Evolutionary conservation across 345 rosid species (phyloP).

Genomic region (Salix koriyanagi): DNA sequence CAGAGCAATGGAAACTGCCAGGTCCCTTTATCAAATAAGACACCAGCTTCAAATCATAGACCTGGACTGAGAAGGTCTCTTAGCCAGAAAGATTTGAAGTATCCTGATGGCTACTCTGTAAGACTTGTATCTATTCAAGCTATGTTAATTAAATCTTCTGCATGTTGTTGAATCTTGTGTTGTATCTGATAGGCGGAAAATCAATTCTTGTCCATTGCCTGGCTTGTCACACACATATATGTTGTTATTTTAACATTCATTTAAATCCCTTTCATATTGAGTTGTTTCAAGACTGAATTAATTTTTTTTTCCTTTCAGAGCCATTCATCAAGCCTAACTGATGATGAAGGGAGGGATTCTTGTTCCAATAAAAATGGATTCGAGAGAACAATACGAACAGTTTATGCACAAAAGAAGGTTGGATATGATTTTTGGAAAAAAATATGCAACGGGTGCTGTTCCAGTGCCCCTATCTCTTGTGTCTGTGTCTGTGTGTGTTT

Average conservation of each 20-base stretch:
- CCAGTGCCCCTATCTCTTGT: background rate
- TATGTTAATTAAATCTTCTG: background rate
- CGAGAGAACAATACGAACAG: constrained; percentile 65
- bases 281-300: background rate
- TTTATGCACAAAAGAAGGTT: constrained; percentile 78
- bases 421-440: constrained; percentile 14
- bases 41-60: constrained; percentile 38
- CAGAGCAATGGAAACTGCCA: constrained; percentile 33
- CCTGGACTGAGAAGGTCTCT: constrained; percentile 60
- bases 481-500: background rate
- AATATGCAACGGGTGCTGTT: background rate
- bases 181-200: background rate
- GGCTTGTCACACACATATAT: background rate
- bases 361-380: constrained; percentile 37
- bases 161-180: constrained; percentile 2
- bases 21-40: constrained; percentile 32
- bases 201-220: background rate
- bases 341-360: constrained; percentile 70
- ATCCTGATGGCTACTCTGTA: constrained; percentile 82
- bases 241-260: background rate
- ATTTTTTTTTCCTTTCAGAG: constrained; percentile 49
- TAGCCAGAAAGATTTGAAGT: constrained; percentile 68
- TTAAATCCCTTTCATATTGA: background rate
- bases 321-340: constrained; percentile 81
- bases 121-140: constrained; percentile 30